These are phyloP conservation scores for Globisporangium irregulare DNA, from an alignment of 352 stramenopile species.

Conservation along the genomic window DNA sequence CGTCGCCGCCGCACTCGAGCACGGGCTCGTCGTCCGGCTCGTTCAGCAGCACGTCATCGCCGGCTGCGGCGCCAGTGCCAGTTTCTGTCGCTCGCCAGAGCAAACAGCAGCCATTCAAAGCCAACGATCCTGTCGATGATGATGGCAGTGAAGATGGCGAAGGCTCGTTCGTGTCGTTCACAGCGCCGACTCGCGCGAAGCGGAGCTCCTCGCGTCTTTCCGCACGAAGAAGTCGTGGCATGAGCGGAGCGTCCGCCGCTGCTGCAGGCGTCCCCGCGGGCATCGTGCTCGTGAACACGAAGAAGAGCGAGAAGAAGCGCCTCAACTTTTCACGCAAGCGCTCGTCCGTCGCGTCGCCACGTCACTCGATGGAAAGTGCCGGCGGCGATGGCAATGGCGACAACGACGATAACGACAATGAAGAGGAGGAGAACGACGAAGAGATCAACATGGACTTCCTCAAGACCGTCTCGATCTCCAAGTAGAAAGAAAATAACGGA, in stretches of 20 bases:
- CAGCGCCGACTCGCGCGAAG: conserved; percentile 7
- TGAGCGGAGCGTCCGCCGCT: conserved; percentile 3
- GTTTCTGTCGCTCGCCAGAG: background rate
- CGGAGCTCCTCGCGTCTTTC: conserved; percentile 7
- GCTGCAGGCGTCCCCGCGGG: background rate
- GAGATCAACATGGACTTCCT: conserved; percentile 85
- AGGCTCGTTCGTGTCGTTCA: conserved; percentile 31
- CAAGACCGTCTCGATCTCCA: conserved; percentile 34
- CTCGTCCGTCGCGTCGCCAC: conserved; percentile 20
- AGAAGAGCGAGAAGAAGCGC: conserved; percentile 22
- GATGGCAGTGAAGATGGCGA: conserved; percentile 1
- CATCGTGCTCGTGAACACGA: conserved; percentile 23
- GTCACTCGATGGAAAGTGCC: conserved; percentile 23
- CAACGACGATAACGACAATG: conserved; percentile 28
- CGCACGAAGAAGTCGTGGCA: background rate
- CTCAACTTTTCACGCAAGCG: conserved; percentile 40
- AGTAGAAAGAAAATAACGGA: conserved; percentile 12
- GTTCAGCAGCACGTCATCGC: conserved; percentile 14
- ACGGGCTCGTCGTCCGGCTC: conserved; percentile 20
- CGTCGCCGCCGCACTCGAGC: conserved; percentile 17
- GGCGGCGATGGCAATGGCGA: conserved; percentile 26
- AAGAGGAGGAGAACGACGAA: conserved; percentile 44
- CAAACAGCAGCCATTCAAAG: background rate
- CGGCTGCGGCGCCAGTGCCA: background rate
- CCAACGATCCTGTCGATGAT: background rate